Evolutionary conservation across 2,329 filamentous ascomycete genomes (phyloP).

Genomic region (Monosporascus sp.): DNA sequence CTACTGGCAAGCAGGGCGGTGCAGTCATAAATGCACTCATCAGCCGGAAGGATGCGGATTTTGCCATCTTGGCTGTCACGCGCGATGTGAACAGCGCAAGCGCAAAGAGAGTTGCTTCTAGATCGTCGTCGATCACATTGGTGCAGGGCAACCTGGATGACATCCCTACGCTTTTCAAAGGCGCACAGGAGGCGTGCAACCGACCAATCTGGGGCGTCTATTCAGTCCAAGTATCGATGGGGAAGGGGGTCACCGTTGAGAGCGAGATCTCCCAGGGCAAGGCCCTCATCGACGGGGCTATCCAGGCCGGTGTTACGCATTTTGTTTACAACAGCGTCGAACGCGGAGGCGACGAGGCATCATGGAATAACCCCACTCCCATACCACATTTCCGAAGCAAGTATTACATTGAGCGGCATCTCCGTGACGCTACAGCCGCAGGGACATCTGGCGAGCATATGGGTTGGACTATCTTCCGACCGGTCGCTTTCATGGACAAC

Average conservation of each 20-base stretch:
- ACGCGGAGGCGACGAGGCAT: slow-evolving; percentile 49
- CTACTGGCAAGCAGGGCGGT: slow-evolving; percentile 44
- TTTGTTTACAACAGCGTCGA: slow-evolving; percentile 64
- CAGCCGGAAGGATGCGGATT: slow-evolving; percentile 10
- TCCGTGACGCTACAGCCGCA: slow-evolving; percentile 39
- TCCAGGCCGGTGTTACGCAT: slow-evolving; percentile 50
- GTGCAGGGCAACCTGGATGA: slow-evolving; percentile 52
- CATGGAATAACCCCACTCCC: slow-evolving; percentile 46
- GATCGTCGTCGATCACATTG: slow-evolving; percentile 35
- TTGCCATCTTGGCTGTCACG: slow-evolving; percentile 53
- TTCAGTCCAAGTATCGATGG: slow-evolving; percentile 42
- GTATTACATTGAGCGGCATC: slow-evolving; percentile 56
- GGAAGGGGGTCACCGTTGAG: slow-evolving; percentile 30
- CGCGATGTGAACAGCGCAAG: slow-evolving; percentile 42
- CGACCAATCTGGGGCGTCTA: slow-evolving; percentile 54
- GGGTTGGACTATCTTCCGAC: slow-evolving; percentile 58
- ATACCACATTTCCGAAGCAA: slow-evolving; percentile 62
- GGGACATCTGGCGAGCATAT: slow-evolving; percentile 34
- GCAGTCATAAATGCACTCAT: slow-evolving; percentile 39
- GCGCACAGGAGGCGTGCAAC: slow-evolving; percentile 14
- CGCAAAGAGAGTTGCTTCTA: slow-evolving; percentile 42
- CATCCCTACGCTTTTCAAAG: slow-evolving; percentile 42
- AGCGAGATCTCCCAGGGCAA: slow-evolving; percentile 48
- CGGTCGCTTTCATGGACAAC: slow-evolving; percentile 60
- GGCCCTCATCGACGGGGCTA: slow-evolving; percentile 50